These are phyloP conservation scores for Suillus subalutaceus DNA, from an alignment of 768 basidiomycete genomes.

Conservation along the genomic window DNA sequence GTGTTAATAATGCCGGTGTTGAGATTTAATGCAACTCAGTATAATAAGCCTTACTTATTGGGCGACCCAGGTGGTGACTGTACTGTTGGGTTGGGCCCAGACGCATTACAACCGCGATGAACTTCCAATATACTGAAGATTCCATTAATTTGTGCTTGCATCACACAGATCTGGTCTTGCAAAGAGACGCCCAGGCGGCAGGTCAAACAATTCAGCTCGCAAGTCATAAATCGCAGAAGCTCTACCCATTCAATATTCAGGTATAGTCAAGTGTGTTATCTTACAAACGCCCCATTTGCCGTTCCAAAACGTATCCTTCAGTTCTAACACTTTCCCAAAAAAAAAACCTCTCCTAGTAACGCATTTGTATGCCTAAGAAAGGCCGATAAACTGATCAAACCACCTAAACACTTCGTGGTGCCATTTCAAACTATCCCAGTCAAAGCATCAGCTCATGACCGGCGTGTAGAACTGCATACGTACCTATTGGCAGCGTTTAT, in stretches of 20 bases:
- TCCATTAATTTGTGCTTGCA: not conserved
- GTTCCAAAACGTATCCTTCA: not conserved
- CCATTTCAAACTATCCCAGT: slow-evolving; percentile 76
- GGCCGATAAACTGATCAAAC: slow-evolving; percentile 73
- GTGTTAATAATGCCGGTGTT: too few relatives aligned
- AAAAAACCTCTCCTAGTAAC: too few relatives aligned
- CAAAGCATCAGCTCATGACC: not conserved
- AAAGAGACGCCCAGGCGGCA: not conserved
- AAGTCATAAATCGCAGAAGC: not conserved
- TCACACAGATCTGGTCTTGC: not conserved
- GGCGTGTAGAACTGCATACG: slow-evolving; percentile 15
- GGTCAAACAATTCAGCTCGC: not conserved
- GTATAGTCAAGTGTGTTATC: not conserved
- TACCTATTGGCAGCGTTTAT: slow-evolving; percentile 77
- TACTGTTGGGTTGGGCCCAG: not conserved
- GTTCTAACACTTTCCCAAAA: not conserved
- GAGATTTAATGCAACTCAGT: too few relatives aligned
- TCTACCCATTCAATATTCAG: not conserved
- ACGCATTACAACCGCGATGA: not conserved
- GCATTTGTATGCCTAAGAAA: not conserved
- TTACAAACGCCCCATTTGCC: not conserved
- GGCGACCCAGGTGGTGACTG: too few relatives aligned
- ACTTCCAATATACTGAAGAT: not conserved
- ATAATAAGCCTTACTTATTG: too few relatives aligned
- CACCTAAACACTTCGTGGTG: slow-evolving; percentile 93